phyloP scores from a whole-genome alignment of 495 filamentous ascomycete species.

The Hypoxylon trugodes region DNA sequence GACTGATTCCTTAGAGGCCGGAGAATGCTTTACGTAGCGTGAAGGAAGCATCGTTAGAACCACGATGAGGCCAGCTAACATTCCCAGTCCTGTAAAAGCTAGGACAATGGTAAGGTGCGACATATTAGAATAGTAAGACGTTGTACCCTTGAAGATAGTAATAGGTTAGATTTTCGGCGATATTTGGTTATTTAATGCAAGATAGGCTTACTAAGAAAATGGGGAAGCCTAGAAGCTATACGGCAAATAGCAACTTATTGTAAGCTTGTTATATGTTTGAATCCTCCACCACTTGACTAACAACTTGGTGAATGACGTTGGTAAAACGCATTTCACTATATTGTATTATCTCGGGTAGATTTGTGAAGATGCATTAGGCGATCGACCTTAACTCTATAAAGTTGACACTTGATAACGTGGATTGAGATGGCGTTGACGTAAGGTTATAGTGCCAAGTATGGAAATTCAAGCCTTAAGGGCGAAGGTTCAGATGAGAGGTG shows the following conservation, averaged over 20 bases:
- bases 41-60: slow-evolving; percentile 35
- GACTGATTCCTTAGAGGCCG: slow-evolving; percentile 41
- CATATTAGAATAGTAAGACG: slow-evolving; percentile 38
- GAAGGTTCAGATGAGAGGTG: not conserved
- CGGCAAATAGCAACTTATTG: not conserved
- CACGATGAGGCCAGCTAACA: slow-evolving; percentile 25
- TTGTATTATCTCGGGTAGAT: too few relatives aligned
- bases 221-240: too few relatives aligned
- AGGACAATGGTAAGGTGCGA: slow-evolving; percentile 37
- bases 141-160: not conserved
- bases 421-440: slow-evolving; percentile 16
- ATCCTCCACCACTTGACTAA: not conserved
- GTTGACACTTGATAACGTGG: too few relatives aligned
- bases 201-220: slow-evolving; percentile 12
- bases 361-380: too few relatives aligned
- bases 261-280: not conserved
- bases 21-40: slow-evolving; percentile 38
- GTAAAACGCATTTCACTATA: not conserved
- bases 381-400: too few relatives aligned
- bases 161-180: not conserved
- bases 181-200: not conserved
- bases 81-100: slow-evolving; percentile 30
- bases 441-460: slow-evolving; percentile 15
- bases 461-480: slow-evolving; percentile 5
- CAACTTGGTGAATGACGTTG: not conserved